Evolutionary conservation across 1,139 yeast species (phyloP).

Genomic region (Zygoascus meyerae): DNA sequence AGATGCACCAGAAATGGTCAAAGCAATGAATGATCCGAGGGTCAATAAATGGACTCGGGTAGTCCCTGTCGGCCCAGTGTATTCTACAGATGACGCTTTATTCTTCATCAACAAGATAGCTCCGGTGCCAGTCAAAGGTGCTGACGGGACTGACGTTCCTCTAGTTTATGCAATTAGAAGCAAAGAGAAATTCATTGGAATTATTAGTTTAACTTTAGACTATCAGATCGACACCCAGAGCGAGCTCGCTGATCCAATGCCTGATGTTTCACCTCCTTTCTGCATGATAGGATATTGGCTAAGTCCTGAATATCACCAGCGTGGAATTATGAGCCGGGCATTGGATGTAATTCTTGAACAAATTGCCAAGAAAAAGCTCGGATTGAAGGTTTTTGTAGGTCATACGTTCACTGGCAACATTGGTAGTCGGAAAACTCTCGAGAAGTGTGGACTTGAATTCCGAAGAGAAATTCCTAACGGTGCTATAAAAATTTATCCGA

Average conservation of each 20-base stretch:
- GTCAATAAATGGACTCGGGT: background rate
- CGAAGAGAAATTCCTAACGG: conserved; percentile 7
- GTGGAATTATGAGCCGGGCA: conserved; percentile 21
- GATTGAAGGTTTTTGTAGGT: conserved; percentile 16
- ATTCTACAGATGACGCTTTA: conserved; percentile 5
- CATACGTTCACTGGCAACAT: conserved; percentile 18
- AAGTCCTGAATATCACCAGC: conserved; percentile 18
- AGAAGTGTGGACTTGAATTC: conserved; percentile 18
- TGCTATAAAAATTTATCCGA: conserved; percentile 1
- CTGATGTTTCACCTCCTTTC: conserved; percentile 4
- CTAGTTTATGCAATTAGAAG: conserved; percentile 4
- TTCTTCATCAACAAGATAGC: conserved; percentile 2
- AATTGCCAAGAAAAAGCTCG: conserved; percentile 16
- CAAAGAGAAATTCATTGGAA: conserved; percentile 4
- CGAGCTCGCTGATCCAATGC: background rate
- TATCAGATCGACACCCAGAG: background rate
- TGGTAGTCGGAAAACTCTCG: conserved; percentile 20
- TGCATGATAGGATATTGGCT: conserved; percentile 23
- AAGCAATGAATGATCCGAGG: background rate
- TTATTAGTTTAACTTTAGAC: background rate
- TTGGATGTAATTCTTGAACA: conserved; percentile 15
- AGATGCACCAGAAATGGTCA: conserved; percentile 4
- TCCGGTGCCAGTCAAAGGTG: background rate
- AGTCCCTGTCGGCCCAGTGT: conserved; percentile 5
- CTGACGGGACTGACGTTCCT: background rate